These are phyloP conservation scores for Chlorella sorokiniana DNA, from an alignment of 139 green algal genomes.

Conservation along the genomic window DNA sequence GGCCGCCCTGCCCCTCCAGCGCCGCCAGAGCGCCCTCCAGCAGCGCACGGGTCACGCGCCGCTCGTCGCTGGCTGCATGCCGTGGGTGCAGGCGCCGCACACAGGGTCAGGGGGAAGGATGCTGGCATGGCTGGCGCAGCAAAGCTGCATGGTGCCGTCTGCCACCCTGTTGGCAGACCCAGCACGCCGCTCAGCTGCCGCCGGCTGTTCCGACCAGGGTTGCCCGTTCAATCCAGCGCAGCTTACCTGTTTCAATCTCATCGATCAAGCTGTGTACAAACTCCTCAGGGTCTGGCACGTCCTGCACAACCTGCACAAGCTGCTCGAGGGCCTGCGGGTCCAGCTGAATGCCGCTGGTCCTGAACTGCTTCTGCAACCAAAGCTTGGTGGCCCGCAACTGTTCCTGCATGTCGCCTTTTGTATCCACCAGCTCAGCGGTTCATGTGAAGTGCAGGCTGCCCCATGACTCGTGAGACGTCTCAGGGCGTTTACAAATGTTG, in stretches of 20 bases:
- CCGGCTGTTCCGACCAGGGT: neutral
- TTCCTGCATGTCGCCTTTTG: constrained; percentile 25
- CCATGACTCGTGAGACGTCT: no score
- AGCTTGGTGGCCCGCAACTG: constrained; percentile 28
- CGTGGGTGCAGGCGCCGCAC: neutral
- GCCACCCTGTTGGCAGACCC: no score
- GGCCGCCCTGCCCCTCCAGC: neutral
- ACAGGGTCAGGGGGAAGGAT: neutral
- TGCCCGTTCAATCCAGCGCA: neutral
- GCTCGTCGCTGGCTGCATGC: constrained; percentile 41
- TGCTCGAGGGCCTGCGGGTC: constrained; percentile 41
- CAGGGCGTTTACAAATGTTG: no score
- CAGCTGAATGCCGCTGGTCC: constrained; percentile 42
- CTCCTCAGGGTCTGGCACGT: constrained; percentile 42
- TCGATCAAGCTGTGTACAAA: constrained; percentile 46
- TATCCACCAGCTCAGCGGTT: no score
- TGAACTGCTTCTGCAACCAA: constrained; percentile 54
- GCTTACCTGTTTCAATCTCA: constrained; percentile 41
- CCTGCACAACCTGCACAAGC: constrained; percentile 44
- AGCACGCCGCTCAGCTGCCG: neutral
- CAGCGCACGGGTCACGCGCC: constrained; percentile 36
- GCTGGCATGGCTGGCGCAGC: no score
- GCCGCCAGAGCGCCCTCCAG: constrained; percentile 44
- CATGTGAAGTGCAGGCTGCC: no score
- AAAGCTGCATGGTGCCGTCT: neutral